Evolutionary conservation across 345 rosid species (phyloP).

Genomic region (Populus alba): DNA sequence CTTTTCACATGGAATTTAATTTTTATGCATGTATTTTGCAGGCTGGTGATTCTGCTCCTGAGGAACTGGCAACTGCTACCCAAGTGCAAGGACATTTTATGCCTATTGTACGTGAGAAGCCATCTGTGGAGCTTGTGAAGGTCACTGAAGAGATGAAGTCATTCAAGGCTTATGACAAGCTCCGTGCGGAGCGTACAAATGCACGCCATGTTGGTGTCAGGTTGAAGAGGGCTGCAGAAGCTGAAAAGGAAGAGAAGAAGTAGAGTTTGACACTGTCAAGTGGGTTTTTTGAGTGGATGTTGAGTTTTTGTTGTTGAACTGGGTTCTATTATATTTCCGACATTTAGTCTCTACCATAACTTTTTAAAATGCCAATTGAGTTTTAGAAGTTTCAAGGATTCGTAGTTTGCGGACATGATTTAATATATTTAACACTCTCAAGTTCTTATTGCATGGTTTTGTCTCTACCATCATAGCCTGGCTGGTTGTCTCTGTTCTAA

Average conservation of each 20-base stretch:
- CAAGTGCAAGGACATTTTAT: conserved; percentile 34
- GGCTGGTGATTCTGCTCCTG: conserved; percentile 38
- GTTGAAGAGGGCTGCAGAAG: conserved; percentile 31
- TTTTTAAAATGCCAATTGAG: neutral
- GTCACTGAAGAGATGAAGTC: conserved; percentile 29
- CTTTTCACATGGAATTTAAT: neutral
- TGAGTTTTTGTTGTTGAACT: neutral
- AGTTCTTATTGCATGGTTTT: too few relatives aligned
- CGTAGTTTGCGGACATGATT: neutral
- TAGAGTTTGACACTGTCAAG: neutral
- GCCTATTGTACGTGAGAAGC: conserved; percentile 32
- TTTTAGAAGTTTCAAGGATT: neutral
- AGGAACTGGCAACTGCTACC: conserved; percentile 31
- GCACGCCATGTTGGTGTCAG: conserved; percentile 25
- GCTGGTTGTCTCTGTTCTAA: too few relatives aligned
- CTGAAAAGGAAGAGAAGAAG: conserved; percentile 34
- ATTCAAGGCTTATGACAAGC: conserved; percentile 34
- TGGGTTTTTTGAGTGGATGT: neutral
- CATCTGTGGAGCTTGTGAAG: conserved; percentile 31
- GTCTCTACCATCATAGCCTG: too few relatives aligned
- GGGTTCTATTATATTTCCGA: neutral
- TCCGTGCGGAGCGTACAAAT: conserved; percentile 22
- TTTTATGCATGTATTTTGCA: neutral
- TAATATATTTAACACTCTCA: neutral
- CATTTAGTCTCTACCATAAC: neutral